Conservation (phyloP, 208 protist genomes). For the Leptomonas pyrrhocoris region DNA sequence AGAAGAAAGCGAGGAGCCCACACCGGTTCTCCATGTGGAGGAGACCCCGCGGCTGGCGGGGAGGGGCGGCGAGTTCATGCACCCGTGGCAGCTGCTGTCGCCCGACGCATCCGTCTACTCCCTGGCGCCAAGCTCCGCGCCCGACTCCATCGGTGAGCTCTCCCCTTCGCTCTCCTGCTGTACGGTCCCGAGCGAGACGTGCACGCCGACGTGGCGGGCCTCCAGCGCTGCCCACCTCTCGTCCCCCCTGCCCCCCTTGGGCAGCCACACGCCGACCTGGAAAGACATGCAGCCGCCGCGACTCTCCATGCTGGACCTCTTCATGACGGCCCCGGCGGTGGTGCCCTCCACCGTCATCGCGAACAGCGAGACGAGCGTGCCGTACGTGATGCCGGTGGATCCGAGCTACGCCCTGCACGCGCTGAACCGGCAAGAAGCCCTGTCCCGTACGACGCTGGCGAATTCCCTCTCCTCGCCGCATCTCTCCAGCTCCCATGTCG, state of each 20-base stretch:
- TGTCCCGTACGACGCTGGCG: constrained; percentile 1
- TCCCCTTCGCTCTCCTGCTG: constrained; percentile 27
- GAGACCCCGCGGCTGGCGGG: constrained; percentile 1
- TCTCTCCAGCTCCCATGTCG: constrained; percentile 15
- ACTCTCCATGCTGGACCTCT: constrained; percentile 30
- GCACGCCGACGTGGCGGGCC: constrained; percentile 16
- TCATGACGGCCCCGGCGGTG: constrained; percentile 30
- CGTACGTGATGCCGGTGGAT: constrained; percentile 31
- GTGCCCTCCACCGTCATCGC: constrained; percentile 22
- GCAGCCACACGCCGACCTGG: constrained; percentile 10
- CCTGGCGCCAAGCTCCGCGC: constrained; percentile 9
- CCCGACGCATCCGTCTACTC: constrained; percentile 31
- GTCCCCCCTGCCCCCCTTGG: neutral
- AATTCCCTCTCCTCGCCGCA: constrained; percentile 23
- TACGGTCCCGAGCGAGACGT: constrained; percentile 13
- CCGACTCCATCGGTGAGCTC: constrained; percentile 33
- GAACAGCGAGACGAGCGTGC: constrained; percentile 21
- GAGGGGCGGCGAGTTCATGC: constrained; percentile 5
- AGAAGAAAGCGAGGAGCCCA: constrained; percentile 29
- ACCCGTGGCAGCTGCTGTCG: constrained; percentile 27
- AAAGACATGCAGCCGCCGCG: constrained; percentile 24
- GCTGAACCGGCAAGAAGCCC: constrained; percentile 15
- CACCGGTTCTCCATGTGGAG: constrained; percentile 26
- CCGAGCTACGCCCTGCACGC: constrained; percentile 27
- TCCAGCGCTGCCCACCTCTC: neutral